Percentiles rank a stretch among this genome's conserved stretches.
These are phyloP conservation scores for Lathyrus aphaca DNA, from an alignment of 306 rosid genomes.

Conservation along the genomic window DNA sequence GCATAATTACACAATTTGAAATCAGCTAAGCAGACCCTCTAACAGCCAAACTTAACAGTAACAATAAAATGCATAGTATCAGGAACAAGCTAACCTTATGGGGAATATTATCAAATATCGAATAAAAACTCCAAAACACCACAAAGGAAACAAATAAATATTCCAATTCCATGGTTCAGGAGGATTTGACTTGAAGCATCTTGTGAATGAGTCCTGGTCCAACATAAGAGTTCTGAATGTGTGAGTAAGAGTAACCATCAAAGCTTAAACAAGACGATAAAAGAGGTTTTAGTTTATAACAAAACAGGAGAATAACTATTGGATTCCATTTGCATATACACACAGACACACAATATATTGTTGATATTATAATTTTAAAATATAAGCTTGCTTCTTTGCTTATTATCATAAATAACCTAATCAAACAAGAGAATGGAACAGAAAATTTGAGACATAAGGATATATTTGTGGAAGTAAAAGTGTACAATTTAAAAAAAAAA, in stretches of 20 bases:
- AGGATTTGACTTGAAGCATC: conserved; percentile 97
- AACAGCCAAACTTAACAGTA: conserved; percentile 17
- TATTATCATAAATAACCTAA: conserved; percentile 9
- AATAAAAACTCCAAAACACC: conserved; percentile 92
- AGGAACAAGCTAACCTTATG: conserved; percentile 60
- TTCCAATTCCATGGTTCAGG: conserved; percentile 99
- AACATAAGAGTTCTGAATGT: conserved; percentile 33
- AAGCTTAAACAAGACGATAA: conserved; percentile 21
- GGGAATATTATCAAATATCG: conserved; percentile 88
- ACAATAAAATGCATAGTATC: background rate
- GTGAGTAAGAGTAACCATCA: conserved; percentile 36
- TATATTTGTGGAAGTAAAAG: conserved; percentile 4
- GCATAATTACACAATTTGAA: conserved; percentile 2
- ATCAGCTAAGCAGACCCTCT: conserved; percentile 1
- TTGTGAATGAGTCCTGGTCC: conserved; percentile 80
- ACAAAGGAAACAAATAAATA: conserved; percentile 86
- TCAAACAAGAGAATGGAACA: conserved; percentile 25
- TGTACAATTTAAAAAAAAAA: conserved; percentile 27
- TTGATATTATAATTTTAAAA: background rate
- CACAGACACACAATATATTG: background rate
- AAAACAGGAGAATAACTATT: background rate
- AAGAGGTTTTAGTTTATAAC: background rate
- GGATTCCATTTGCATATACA: background rate
- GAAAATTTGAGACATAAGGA: background rate
- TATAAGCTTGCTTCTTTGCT: background rate